phyloP scores from a whole-genome alignment of 2,329 filamentous ascomycete genomes.

The Arthrobotrys pseudoclavata region DNA sequence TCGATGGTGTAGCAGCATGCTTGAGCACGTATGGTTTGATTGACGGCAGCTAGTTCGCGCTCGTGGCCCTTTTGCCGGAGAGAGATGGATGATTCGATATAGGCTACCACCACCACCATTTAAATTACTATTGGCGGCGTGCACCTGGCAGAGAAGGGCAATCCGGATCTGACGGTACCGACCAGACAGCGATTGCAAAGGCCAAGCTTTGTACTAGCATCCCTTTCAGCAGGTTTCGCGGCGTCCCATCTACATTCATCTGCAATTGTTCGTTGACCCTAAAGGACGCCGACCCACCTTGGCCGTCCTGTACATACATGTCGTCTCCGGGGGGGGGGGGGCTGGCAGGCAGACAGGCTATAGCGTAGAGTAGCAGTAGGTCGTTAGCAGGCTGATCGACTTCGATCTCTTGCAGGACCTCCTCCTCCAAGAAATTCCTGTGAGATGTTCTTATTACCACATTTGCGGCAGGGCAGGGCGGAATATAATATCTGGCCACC shows the following conservation, averaged over 20 bases:
- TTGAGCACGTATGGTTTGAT: constrained; percentile 17
- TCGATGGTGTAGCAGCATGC: constrained; percentile 18
- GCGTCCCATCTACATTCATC: constrained; percentile 43
- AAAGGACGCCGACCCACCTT: constrained; percentile 45
- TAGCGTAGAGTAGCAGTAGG: background rate
- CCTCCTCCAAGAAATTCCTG: constrained; percentile 44
- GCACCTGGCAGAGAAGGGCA: constrained; percentile 25
- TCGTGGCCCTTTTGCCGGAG: constrained; percentile 41
- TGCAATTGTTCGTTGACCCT: constrained; percentile 30
- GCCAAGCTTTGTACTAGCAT: constrained; percentile 56
- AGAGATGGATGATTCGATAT: constrained; percentile 22
- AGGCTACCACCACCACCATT: constrained; percentile 30
- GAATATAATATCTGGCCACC: constrained; percentile 59
- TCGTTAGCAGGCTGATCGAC: constrained; percentile 31
- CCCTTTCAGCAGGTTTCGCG: constrained; percentile 43
- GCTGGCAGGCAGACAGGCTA: constrained; percentile 8
- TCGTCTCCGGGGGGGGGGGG: constrained; percentile 7
- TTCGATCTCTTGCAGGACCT: constrained; percentile 53
- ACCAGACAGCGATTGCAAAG: constrained; percentile 33
- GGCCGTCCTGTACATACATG: constrained; percentile 15
- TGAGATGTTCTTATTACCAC: constrained; percentile 34
- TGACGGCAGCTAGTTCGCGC: constrained; percentile 46
- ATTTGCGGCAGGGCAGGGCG: constrained; percentile 27
- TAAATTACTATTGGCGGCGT: constrained; percentile 21
- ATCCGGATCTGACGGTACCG: constrained; percentile 60